Evolutionary conservation across 2,329 filamentous ascomycete genomes (phyloP).

Genomic region (Apiospora pterosperma): DNA sequence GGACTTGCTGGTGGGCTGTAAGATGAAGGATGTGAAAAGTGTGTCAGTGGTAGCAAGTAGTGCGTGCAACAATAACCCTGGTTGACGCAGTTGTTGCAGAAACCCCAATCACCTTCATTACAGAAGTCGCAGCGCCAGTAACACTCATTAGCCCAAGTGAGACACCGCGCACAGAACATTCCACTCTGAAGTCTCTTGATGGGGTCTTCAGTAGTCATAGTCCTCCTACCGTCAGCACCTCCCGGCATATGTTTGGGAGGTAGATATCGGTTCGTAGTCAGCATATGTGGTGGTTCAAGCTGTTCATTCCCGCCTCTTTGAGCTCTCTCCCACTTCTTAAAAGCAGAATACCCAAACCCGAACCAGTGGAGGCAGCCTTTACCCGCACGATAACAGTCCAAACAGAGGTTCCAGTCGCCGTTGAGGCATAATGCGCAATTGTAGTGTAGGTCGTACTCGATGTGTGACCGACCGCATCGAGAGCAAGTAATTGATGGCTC

Average conservation of each 20-base stretch:
- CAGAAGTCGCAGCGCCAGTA: constrained; percentile 88
- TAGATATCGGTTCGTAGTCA: constrained; percentile 55
- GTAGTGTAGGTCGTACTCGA: constrained; percentile 85
- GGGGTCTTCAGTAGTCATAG: constrained; percentile 65
- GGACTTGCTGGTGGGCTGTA: constrained; percentile 37
- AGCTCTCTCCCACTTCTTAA: constrained; percentile 60
- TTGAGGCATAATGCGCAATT: constrained; percentile 69
- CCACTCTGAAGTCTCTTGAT: constrained; percentile 68
- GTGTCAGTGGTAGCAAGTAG: constrained; percentile 71
- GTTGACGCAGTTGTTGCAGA: constrained; percentile 84
- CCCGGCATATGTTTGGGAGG: constrained; percentile 46
- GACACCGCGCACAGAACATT: constrained; percentile 79
- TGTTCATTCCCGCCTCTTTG: constrained; percentile 34
- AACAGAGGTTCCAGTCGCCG: constrained; percentile 76
- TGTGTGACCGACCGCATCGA: constrained; percentile 65
- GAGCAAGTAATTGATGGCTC: constrained; percentile 76
- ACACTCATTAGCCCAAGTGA: constrained; percentile 71
- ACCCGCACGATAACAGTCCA: constrained; percentile 73
- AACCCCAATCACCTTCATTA: constrained; percentile 93
- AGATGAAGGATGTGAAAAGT: constrained; percentile 40
- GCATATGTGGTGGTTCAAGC: constrained; percentile 51
- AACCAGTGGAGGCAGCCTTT: constrained; percentile 84
- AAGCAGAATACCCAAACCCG: constrained; percentile 75
- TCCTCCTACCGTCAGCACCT: constrained; percentile 52
- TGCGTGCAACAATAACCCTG: constrained; percentile 80